These are phyloP conservation scores for Globomyces sp. DNA, from an alignment of 371 early-diverging fungal species.

Conservation along the genomic window DNA sequence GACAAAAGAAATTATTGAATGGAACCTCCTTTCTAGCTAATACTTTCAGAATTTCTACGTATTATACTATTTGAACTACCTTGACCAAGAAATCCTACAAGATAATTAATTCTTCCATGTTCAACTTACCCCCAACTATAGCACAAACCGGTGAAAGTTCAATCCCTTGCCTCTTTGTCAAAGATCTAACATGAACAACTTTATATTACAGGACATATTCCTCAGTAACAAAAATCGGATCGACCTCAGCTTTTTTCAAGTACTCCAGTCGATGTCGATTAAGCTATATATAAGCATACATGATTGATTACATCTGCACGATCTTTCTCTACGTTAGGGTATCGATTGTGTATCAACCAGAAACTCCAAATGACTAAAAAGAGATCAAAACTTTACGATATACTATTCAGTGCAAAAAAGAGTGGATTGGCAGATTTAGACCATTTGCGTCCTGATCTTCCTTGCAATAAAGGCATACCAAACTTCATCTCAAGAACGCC, in stretches of 20 bases:
- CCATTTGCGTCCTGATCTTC: constrained; percentile 7
- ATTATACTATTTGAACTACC: too few relatives aligned
- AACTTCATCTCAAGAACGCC: background rate
- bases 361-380: constrained; percentile 34
- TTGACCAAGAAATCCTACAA: constrained; percentile 68
- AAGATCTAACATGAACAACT: background rate
- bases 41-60: constrained; percentile 72
- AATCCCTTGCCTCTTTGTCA: constrained; percentile 37
- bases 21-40: constrained; percentile 78
- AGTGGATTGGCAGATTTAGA: constrained; percentile 24
- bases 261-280: background rate
- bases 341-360: constrained; percentile 19
- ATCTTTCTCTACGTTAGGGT: background rate
- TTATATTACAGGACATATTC: constrained; percentile 22
- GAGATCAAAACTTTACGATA: background rate
- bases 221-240: constrained; percentile 26
- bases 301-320: too few relatives aligned
- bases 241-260: constrained; percentile 21
- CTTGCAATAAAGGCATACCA: background rate
- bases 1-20: constrained; percentile 73
- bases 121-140: constrained; percentile 82
- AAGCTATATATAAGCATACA: too few relatives aligned
- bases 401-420: constrained; percentile 35
- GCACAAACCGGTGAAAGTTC: constrained; percentile 79
- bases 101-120: constrained; percentile 71